phyloP scores from a whole-genome alignment of 2,329 filamentous ascomycete genomes.

The Neonectria coccinea region DNA sequence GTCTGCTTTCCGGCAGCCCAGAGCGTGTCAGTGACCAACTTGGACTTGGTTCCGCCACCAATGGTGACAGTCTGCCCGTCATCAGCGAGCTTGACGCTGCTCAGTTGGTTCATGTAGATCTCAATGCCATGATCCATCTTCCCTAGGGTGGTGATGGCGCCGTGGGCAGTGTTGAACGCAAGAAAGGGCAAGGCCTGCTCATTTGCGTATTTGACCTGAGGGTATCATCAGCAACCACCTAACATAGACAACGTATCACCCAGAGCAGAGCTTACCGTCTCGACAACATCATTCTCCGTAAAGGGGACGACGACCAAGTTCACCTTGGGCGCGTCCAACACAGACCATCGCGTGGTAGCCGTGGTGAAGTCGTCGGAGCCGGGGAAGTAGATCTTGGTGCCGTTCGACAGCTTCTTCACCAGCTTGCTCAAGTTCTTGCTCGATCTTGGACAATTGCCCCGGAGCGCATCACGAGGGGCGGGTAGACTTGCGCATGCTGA shows the following conservation, averaged over 20 bases:
- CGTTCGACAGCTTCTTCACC: constrained; percentile 49
- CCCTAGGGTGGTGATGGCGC: constrained; percentile 61
- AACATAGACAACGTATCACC: no score
- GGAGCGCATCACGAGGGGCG: constrained; percentile 27
- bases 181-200: constrained; percentile 61
- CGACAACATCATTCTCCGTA: constrained; percentile 61
- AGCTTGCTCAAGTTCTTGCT: constrained; percentile 41
- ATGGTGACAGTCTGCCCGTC: constrained; percentile 61
- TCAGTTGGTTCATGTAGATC: constrained; percentile 61
- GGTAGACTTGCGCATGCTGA: constrained; percentile 37
- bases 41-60: constrained; percentile 60
- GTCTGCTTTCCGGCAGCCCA: constrained; percentile 65
- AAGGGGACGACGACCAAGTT: constrained; percentile 61
- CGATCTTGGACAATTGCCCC: constrained; percentile 30
- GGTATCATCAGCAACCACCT: background rate
- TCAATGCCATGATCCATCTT: constrained; percentile 62
- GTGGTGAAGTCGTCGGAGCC: constrained; percentile 54
- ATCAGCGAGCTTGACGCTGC: constrained; percentile 54
- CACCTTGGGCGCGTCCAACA: constrained; percentile 54
- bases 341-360: constrained; percentile 60
- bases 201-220: constrained; percentile 58
- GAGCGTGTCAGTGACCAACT: constrained; percentile 59
- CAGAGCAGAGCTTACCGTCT: constrained; percentile 52
- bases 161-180: constrained; percentile 64
- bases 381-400: constrained; percentile 57